Base-by-base conservation (phyloP, 2,329 filamentous ascomycete genomes). In the Cordyceps tenuipes region DNA sequence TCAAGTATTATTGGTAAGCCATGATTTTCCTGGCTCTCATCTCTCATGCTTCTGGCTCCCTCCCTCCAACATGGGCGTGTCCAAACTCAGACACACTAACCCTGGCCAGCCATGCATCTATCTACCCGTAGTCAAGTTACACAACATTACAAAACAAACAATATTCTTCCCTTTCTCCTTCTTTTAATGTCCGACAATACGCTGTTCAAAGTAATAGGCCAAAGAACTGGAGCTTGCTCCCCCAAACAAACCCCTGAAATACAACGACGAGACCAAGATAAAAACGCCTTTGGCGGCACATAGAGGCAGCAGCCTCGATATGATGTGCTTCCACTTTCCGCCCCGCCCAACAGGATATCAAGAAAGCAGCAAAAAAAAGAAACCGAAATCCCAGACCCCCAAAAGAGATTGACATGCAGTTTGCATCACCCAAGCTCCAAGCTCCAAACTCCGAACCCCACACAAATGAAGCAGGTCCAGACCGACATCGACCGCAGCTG, bases 381-480 rank as follows among this genome's bases (percentile, higher is more conserved):
- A 50, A 43, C 43, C 15, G 17, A 41, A 47, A 12, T 9, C 34
- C 6, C 7, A 9, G 2, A 36, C 34, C 34, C 26, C 34, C 53
- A 21, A 17, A 19, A 17, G 23, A 9, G 39, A 58, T 50, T 26
- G 36, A 50, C 56, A 58, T 52, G 56, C 55, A 50, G 31, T 41
- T 51, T 51, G 51, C 58, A 48, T 49, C 51, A 55, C 50, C 50
- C 58, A 55, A 50, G 58, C 51, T 36, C 58, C 51, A 52, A 57
- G n/a, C n/a, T n/a, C n/a, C n/a, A n/a, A n/a, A 47, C 58, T 61
- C 62, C 62, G 62, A 64, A 59, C 48, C 62, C 63, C 63, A 62
- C 61, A 56, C 59, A 57, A 39, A 61, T 50, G 47, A 60, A 60
- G 47, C 62, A 63, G 67, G 64, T 69, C 67, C 65, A 69, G 67